A percentile compares a stretch with the other conserved stretches of the same genome.
Evolutionary conservation across 257 asterid genomes (phyloP).

Genomic region (Salvia rosmarinus): DNA sequence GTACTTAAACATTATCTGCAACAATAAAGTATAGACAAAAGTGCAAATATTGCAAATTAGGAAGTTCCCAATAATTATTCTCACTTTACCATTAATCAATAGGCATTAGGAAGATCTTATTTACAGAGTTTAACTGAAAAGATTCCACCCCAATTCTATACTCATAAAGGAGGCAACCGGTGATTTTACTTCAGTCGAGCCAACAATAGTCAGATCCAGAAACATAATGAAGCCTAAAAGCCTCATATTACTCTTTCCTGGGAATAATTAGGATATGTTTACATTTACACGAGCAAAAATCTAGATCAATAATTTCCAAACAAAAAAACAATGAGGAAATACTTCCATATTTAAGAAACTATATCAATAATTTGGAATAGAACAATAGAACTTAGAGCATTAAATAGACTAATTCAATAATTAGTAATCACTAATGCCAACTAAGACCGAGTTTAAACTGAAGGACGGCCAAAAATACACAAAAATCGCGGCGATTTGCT

Average conservation of each 20-base stretch:
- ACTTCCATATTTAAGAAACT: not conserved
- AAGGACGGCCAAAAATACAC: not conserved
- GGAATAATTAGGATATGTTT: constrained; percentile 18
- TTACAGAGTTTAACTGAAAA: not conserved
- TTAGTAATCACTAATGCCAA: constrained; percentile 17
- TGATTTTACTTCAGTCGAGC: constrained; percentile 5
- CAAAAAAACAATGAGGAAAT: not conserved
- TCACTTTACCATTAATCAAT: not conserved
- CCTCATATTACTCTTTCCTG: not conserved
- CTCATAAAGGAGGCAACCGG: not conserved
- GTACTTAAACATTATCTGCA: not conserved
- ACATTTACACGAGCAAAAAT: constrained; percentile 11
- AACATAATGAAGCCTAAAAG: not conserved
- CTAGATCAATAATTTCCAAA: constrained; percentile 15
- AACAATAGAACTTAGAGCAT: constrained; percentile 6
- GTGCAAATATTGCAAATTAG: not conserved
- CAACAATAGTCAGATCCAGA: constrained; percentile 9
- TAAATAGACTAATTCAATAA: constrained; percentile 26
- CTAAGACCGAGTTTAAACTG: constrained; percentile 11
- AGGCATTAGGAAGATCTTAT: not conserved
- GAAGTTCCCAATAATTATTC: not conserved
- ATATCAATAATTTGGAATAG: constrained; percentile 14
- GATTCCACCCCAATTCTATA: not conserved
- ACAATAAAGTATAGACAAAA: constrained; percentile 4
- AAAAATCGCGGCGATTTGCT: constrained; percentile 5